Conservation (phyloP, 495 filamentous ascomycete genomes). For the Xeromyces bisporus region DNA sequence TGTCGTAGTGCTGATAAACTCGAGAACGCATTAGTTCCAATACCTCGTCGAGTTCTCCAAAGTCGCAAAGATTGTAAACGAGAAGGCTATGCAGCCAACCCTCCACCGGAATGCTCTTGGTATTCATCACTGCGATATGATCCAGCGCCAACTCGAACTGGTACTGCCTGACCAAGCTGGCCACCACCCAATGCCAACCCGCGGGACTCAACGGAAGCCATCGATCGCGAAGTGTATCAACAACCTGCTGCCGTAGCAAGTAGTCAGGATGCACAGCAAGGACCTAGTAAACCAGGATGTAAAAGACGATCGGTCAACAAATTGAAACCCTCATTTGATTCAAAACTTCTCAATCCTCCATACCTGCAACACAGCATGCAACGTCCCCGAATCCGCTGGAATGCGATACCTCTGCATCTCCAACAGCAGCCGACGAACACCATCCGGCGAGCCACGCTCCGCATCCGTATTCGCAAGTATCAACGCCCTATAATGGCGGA, state of each 20-base stretch:
- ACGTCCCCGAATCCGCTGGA: slow-evolving; percentile 42
- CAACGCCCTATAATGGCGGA: slow-evolving; percentile 53
- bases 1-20: slow-evolving; percentile 25
- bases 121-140: slow-evolving; percentile 47
- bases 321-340: too few species aligned
- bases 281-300: slow-evolving; percentile 27
- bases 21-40: slow-evolving; percentile 43
- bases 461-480: slow-evolving; percentile 51
- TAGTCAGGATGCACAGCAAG: slow-evolving; percentile 80
- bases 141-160: slow-evolving; percentile 71
- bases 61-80: slow-evolving; percentile 49
- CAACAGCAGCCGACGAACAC: slow-evolving; percentile 39
- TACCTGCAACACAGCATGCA: slow-evolving; percentile 58
- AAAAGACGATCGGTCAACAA: too few species aligned
- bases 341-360: too few species aligned
- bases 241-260: slow-evolving; percentile 48
- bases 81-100: slow-evolving; percentile 62
- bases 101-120: slow-evolving; percentile 36
- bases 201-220: slow-evolving; percentile 50
- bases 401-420: slow-evolving; percentile 53
- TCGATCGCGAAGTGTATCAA: slow-evolving; percentile 42
- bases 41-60: slow-evolving; percentile 60
- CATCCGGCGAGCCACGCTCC: slow-evolving; percentile 42
- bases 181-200: slow-evolving; percentile 49
- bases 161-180: slow-evolving; percentile 60